Evolutionary conservation across 768 basidiomycete genomes (phyloP).

Genomic region (Tricholoma saponaceum): DNA sequence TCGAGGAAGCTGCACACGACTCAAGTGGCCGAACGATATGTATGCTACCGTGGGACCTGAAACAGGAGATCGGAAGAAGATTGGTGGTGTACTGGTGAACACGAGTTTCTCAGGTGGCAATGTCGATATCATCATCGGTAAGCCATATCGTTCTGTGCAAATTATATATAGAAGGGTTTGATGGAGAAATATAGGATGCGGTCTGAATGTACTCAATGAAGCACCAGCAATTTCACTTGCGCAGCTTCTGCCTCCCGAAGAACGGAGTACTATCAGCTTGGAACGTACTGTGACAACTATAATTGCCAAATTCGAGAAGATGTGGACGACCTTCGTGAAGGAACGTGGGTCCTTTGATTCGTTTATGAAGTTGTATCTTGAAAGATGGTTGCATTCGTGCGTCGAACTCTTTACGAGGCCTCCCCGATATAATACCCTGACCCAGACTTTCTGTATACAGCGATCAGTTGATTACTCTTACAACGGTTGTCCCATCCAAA

Average conservation of each 20-base stretch:
- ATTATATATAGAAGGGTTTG: neutral
- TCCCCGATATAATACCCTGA: neutral
- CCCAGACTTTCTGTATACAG: constrained; percentile 34
- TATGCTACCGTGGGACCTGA: constrained; percentile 61
- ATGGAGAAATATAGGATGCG: constrained; percentile 58
- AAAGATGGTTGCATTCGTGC: constrained; percentile 89
- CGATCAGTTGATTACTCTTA: constrained; percentile 79
- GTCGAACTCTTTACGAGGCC: constrained; percentile 28
- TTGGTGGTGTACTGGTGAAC: constrained; percentile 91
- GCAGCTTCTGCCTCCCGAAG: constrained; percentile 49
- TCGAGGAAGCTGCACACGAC: constrained; percentile 52
- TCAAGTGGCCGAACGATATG: constrained; percentile 98
- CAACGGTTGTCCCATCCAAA: constrained; percentile 66
- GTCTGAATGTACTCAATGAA: constrained; percentile 80
- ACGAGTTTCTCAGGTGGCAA: constrained; percentile 73
- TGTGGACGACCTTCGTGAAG: constrained; percentile 73
- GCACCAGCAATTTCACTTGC: constrained; percentile 80
- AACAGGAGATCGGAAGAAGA: constrained; percentile 59
- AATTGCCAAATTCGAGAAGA: constrained; percentile 67
- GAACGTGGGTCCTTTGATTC: constrained; percentile 70
- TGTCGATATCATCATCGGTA: constrained; percentile 81
- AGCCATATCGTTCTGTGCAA: constrained; percentile 14
- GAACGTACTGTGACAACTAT: constrained; percentile 76
- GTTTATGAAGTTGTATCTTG: constrained; percentile 76
- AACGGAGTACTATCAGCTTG: constrained; percentile 43